Percentiles rank a stretch among this genome's conserved stretches.
Evolutionary conservation across 208 protist genomes (phyloP).

Genomic region (Acanthamoeba triangularis): DNA sequence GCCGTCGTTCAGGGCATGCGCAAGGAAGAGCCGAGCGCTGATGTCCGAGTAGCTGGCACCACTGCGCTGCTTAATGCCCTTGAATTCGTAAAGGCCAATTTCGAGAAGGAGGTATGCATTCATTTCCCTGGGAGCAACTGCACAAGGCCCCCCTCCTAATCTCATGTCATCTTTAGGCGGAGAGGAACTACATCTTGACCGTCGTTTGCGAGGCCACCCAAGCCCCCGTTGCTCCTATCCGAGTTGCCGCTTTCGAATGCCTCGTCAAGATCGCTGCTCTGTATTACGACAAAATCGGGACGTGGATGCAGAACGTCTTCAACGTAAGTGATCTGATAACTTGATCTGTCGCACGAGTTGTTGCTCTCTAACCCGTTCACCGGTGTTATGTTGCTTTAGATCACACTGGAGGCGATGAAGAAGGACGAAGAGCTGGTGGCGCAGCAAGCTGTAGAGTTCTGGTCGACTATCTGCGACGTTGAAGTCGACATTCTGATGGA

Average conservation of each 20-base stretch:
- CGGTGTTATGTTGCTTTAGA: constrained; percentile 78
- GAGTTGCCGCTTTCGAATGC: constrained; percentile 95
- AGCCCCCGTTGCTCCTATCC: constrained; percentile 74
- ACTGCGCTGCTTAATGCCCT: constrained; percentile 97
- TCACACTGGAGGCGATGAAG: constrained; percentile 95
- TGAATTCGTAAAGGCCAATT: constrained; percentile 97
- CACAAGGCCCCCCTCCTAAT: not conserved
- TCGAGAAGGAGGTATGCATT: constrained; percentile 91
- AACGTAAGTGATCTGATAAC: constrained; percentile 80
- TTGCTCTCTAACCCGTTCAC: not conserved
- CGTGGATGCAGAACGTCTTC: constrained; percentile 94
- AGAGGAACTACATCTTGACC: constrained; percentile 95
- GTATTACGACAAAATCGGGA: constrained; percentile 96
- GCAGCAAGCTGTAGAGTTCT: constrained; percentile 98
- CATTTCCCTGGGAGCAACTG: not conserved
- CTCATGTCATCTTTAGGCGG: constrained; percentile 21
- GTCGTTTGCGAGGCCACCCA: constrained; percentile 93
- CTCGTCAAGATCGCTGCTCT: constrained; percentile 97
- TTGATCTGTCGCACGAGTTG: not conserved
- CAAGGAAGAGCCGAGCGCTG: constrained; percentile 87
- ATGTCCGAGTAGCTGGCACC: constrained; percentile 95
- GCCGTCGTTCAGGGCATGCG: constrained; percentile 95
- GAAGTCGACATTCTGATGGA: constrained; percentile 94
- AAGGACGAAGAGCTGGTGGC: constrained; percentile 95
- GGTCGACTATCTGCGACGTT: constrained; percentile 97